Conservation (phyloP, 169 alveolate species). For the Plasmodium vivax region DNA sequence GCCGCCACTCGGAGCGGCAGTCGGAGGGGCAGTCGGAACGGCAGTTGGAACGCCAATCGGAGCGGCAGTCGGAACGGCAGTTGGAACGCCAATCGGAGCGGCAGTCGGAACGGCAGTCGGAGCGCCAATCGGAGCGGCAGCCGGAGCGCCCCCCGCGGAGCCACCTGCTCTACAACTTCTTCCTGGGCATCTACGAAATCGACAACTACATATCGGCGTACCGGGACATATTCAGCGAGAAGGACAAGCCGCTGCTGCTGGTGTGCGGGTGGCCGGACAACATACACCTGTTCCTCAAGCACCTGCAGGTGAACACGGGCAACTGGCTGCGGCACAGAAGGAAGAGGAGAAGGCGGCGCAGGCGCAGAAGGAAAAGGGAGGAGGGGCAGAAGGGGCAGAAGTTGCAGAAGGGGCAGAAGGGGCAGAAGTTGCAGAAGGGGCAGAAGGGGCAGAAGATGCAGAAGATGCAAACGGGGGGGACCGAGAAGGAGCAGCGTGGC, state of each 20-base stretch:
- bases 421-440: background rate
- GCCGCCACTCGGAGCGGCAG: background rate
- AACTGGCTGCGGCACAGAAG: background rate
- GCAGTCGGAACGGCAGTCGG: background rate
- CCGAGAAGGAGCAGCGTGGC: background rate
- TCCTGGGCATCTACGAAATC: conserved; percentile 54
- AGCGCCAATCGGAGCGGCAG: background rate
- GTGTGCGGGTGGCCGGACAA: conserved; percentile 85
- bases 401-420: background rate
- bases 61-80: background rate
- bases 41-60: background rate
- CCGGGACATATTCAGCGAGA: conserved; percentile 34
- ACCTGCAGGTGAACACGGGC: conserved; percentile 31
- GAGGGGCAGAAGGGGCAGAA: too few relatives aligned
- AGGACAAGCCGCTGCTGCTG: conserved; percentile 72
- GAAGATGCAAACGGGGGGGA: background rate
- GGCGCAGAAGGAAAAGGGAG: background rate
- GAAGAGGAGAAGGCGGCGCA: background rate
- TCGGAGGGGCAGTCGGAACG: background rate
- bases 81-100: background rate
- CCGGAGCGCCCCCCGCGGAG: background rate
- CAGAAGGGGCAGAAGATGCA: background rate
- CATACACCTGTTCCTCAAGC: conserved; percentile 76
- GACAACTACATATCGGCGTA: conserved; percentile 67
- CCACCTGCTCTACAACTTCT: background rate